A percentile compares a stretch with the other conserved stretches of the same genome.
These are phyloP conservation scores for Trametes gibbosa DNA, from an alignment of 768 basidiomycete genomes.

Conservation along the genomic window DNA sequence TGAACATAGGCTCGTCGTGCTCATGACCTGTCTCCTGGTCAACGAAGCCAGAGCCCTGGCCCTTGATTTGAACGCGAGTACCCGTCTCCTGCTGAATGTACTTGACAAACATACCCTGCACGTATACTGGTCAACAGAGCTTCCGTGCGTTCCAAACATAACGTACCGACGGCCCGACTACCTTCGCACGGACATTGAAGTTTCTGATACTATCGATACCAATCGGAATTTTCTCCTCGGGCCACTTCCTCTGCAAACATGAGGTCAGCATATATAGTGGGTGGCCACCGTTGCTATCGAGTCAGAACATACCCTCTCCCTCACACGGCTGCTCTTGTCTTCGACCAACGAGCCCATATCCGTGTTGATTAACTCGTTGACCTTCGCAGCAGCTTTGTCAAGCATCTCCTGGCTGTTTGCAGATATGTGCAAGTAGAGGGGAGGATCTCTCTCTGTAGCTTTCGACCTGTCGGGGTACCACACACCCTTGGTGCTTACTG, in stretches of 20 bases:
- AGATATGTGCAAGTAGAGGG: slow-evolving; percentile 90
- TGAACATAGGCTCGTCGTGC: slow-evolving; percentile 86
- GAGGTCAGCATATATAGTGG: slow-evolving; percentile 8
- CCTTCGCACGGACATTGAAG: slow-evolving; percentile 97
- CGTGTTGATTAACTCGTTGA: slow-evolving; percentile 69
- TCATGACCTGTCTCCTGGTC: slow-evolving; percentile 89
- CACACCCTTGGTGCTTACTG: slow-evolving; percentile 87
- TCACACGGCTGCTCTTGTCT: slow-evolving; percentile 65
- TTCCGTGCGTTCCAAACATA: not conserved
- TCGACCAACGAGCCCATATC: slow-evolving; percentile 83
- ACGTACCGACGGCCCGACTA: slow-evolving; percentile 85
- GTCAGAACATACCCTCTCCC: slow-evolving; percentile 55
- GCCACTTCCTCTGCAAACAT: slow-evolving; percentile 82
- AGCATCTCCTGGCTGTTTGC: slow-evolving; percentile 66
- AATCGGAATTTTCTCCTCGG: slow-evolving; percentile 92
- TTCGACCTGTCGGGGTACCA: slow-evolving; percentile 95
- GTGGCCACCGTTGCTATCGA: not conserved
- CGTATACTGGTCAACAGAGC: not conserved
- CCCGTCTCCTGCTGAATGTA: slow-evolving; percentile 96
- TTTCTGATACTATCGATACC: slow-evolving; percentile 88
- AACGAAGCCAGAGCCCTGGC: slow-evolving; percentile 90
- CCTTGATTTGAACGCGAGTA: slow-evolving; percentile 97
- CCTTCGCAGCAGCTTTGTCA: slow-evolving; percentile 63
- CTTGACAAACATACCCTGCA: slow-evolving; percentile 93
- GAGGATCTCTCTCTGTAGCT: slow-evolving; percentile 90